Conservation (phyloP, 805 yeast genomes). For the Nematodospora valgi region DNA sequence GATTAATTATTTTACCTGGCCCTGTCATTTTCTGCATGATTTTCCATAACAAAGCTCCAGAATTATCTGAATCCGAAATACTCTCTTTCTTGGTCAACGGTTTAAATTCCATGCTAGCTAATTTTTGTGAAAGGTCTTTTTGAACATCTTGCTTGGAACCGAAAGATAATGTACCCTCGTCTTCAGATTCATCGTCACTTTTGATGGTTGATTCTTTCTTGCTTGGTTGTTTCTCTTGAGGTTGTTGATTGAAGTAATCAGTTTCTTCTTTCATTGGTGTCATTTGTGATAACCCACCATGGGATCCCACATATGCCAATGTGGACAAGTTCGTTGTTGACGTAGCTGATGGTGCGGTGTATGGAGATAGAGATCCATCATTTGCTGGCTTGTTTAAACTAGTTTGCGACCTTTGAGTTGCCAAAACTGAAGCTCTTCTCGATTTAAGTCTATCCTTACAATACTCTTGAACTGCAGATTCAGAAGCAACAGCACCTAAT, state of each 20-base stretch:
- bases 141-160: constrained; percentile 57
- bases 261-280: constrained; percentile 37
- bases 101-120: constrained; percentile 33
- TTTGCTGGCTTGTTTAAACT: constrained; percentile 17
- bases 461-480: constrained; percentile 48
- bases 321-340: constrained; percentile 56
- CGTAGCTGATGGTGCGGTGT: constrained; percentile 79
- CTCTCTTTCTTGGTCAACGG: constrained; percentile 35
- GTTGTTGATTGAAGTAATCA: constrained; percentile 39
- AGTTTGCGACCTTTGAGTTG: constrained; percentile 27
- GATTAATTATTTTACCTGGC: constrained; percentile 74
- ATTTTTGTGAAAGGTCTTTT: constrained; percentile 47
- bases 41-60: constrained; percentile 75
- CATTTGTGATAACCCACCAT: constrained; percentile 30
- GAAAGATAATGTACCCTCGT: constrained; percentile 52
- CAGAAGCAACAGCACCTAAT: constrained; percentile 91
- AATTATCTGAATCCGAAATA: constrained; percentile 17
- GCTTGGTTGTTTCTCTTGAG: constrained; percentile 6
- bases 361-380: constrained; percentile 46
- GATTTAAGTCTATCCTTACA: constrained; percentile 28
- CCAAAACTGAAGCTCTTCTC: constrained; percentile 32
- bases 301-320: constrained; percentile 37
- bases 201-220: constrained; percentile 2
- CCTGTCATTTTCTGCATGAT: constrained; percentile 84
- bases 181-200: constrained; percentile 20